Evolutionary conservation across 2,329 filamentous ascomycete genomes (phyloP), one percentile per base, ranked within the genome.

Genomic region (Fusarium begoniae): DNA sequence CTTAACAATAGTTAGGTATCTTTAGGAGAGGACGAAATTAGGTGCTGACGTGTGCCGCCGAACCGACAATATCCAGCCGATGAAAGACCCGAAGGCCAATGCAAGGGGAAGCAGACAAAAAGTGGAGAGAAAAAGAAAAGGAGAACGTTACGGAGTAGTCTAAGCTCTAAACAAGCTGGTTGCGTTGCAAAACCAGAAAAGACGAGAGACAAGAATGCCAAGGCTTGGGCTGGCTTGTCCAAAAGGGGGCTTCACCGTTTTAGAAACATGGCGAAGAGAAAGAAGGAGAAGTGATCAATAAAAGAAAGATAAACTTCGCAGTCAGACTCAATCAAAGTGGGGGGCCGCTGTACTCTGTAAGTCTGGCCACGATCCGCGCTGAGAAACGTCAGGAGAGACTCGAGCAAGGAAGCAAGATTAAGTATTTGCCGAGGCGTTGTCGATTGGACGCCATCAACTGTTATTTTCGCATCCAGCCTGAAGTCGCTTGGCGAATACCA

Each of bases 21-120:
- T n/a, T 30, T 12, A 24, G 24, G 22, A 56, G 69, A 55, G 55
- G 56, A 58, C 53, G 60, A 77, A 77, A 77, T 77, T 76, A 74
- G 69, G 63, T 71, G 70, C 74, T 77, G 76, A 78, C 76, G 74
- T 59, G 66, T 75, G 63, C 69, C 37, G n/a, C 57, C 32, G 43
- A 69, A 62, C 20, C n/a, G 26, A 41, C 43, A 55, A 64, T 55
- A 44, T 64, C 35, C 38, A 63, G 28, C 64, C 32, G 62, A 50
- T 32, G 64, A 53, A 47, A 30, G 41, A 37, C 20, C 45, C 38
- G 30, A 68, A 57, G 37, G 26, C 51, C 59, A 47, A 75, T 48
- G 62, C 44, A 76, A 69, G 73, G 68, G 61, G 54, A 35, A 54
- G 24, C 24, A 35, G 24, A 51, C 24, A 56, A 55, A 69, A 54